Percentiles rank a stretch among this genome's conserved stretches.
phyloP scores from a whole-genome alignment of 2,329 filamentous ascomycete species.

The Xylariaceae sp. region DNA sequence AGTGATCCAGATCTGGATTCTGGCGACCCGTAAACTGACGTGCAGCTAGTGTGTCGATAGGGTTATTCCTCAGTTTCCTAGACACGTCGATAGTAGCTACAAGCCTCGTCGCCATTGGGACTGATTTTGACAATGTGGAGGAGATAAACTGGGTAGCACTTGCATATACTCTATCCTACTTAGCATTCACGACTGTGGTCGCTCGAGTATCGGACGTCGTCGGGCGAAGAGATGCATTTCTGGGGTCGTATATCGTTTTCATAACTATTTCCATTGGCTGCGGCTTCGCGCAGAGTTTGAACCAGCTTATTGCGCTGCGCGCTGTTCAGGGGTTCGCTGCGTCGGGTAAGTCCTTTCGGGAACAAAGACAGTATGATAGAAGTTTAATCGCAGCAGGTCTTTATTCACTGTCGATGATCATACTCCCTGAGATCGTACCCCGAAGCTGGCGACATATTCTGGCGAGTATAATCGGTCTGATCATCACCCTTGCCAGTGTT shows the following conservation, averaged over 20 bases:
- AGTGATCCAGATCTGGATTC: slow-evolving; percentile 2
- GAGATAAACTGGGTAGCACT: slow-evolving; percentile 54
- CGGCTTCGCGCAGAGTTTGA: slow-evolving; percentile 43
- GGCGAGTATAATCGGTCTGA: slow-evolving; percentile 46
- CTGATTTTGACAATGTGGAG: slow-evolving; percentile 46
- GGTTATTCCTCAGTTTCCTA: slow-evolving; percentile 57
- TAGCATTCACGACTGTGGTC: slow-evolving; percentile 55
- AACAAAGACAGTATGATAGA: background rate
- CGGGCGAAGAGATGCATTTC: slow-evolving; percentile 51
- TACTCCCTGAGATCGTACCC: slow-evolving; percentile 50
- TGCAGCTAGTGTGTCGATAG: slow-evolving; percentile 43
- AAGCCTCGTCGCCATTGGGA: slow-evolving; percentile 53
- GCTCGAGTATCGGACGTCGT: slow-evolving; percentile 54
- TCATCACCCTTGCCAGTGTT: slow-evolving; percentile 48
- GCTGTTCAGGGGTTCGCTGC: slow-evolving; percentile 52
- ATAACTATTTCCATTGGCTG: slow-evolving; percentile 56
- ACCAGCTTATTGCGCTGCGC: slow-evolving; percentile 49
- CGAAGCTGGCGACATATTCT: slow-evolving; percentile 40
- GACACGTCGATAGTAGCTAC: slow-evolving; percentile 61
- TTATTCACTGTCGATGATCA: slow-evolving; percentile 57
- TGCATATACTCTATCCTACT: slow-evolving; percentile 54
- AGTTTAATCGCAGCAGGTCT: slow-evolving; percentile 36
- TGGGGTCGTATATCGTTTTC: slow-evolving; percentile 51
- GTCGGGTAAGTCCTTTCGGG: slow-evolving; percentile 39
- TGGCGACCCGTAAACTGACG: slow-evolving; percentile 9